Evolutionary conservation across 495 filamentous ascomycete species (phyloP).

Genomic region (Sordaria brevicollis): DNA sequence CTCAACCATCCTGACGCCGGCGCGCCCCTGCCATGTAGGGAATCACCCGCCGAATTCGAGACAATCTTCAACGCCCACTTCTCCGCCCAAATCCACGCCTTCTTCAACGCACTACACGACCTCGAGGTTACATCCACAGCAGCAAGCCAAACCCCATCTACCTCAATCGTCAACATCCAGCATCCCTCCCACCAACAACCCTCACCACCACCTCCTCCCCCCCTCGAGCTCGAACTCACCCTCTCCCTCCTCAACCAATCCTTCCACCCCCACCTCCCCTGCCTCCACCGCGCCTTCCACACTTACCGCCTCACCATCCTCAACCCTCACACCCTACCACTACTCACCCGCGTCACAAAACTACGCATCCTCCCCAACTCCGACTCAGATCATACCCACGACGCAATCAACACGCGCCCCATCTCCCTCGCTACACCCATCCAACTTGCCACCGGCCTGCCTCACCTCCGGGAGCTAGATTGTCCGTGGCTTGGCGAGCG

Average conservation of each 20-base stretch:
- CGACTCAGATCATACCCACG: neutral
- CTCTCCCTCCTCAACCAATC: conserved; percentile 2
- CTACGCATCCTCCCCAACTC: conserved; percentile 9
- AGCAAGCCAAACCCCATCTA: no score
- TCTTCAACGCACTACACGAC: conserved; percentile 12
- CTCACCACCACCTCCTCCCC: no score
- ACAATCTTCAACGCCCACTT: conserved; percentile 15
- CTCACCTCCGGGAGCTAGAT: conserved; percentile 8
- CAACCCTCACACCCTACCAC: conserved; percentile 7
- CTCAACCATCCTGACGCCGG: conserved; percentile 10
- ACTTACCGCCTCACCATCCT: conserved; percentile 12
- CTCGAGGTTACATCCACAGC: conserved; percentile 7
- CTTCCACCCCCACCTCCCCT: conserved; percentile 12
- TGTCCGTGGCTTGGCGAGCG: conserved; percentile 19
- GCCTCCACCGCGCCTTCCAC: conserved; percentile 15
- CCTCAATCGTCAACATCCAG: no score
- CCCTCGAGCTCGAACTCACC: no score
- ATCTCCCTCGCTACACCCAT: conserved; percentile 12
- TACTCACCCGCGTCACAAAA: conserved; percentile 6
- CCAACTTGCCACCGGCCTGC: conserved; percentile 11
- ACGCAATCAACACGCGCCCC: conserved; percentile 6
- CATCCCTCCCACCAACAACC: no score
- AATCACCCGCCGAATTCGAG: conserved; percentile 14
- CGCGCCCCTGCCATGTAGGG: conserved; percentile 13
- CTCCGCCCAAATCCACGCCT: conserved; percentile 19